Conservation (phyloP, 257 asterid species). For the Solanum bulbocastanum region DNA sequence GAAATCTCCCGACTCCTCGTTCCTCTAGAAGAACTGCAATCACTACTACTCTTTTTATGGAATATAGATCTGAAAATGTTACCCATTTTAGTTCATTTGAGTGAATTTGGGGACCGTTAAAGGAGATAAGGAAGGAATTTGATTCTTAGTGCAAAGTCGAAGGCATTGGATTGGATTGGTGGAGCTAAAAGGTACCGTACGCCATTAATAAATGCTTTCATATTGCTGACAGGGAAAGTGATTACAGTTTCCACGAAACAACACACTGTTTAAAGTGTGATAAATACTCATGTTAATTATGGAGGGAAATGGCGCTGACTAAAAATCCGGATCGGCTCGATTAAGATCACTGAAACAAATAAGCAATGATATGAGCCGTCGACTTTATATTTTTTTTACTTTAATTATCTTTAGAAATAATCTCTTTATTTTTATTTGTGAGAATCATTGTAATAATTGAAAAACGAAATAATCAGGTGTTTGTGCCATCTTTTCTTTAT, state of each 20-base stretch:
- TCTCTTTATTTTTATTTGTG: no score
- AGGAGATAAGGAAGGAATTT: background rate
- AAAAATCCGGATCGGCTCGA: rapidly evolving
- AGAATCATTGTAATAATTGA: no score
- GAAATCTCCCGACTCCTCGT: background rate
- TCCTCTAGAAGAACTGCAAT: background rate
- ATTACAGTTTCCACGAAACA: background rate
- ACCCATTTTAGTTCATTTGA: background rate
- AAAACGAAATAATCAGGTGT: rapidly evolving
- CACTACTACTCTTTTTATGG: background rate
- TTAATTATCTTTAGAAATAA: no score
- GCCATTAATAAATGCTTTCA: background rate
- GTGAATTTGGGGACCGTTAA: background rate
- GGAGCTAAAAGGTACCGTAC: background rate
- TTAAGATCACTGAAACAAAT: no score
- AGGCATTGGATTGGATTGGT: background rate
- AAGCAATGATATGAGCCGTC: no score
- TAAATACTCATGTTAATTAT: background rate
- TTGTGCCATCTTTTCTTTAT: no score
- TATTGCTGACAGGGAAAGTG: background rate
- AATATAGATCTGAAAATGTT: background rate
- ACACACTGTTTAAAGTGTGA: background rate
- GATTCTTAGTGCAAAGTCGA: background rate
- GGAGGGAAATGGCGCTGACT: background rate
- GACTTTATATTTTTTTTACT: no score